Conservation (phyloP, 108 stramenopile genomes). For the Nannochloropsis granulata region DNA sequence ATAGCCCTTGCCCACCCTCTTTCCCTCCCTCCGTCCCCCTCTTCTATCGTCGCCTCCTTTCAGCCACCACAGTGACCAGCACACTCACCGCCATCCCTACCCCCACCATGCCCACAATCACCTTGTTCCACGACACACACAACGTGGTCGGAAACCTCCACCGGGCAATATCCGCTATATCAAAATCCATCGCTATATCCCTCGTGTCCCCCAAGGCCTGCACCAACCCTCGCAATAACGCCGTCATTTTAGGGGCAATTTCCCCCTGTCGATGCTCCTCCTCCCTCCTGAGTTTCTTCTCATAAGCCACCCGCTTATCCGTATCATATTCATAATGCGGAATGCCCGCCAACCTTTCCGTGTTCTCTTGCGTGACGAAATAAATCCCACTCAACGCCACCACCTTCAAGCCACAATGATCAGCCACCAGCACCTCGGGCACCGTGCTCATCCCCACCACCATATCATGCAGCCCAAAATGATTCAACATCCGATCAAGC, state of each 20-base stretch:
- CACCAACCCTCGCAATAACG: background rate
- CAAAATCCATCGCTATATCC: background rate
- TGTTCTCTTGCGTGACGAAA: background rate
- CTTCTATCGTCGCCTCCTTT: background rate
- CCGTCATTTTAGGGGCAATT: background rate
- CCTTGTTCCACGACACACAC: background rate
- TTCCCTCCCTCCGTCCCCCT: background rate
- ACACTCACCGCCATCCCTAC: background rate
- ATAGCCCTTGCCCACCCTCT: background rate
- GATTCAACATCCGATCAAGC: background rate
- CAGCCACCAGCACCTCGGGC: constrained; percentile 73
- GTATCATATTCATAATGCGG: background rate
- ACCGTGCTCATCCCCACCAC: constrained; percentile 71
- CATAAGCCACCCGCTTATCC: background rate
- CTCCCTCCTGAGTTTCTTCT: background rate
- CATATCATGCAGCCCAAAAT: constrained; percentile 2
- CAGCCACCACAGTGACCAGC: background rate
- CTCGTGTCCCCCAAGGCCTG: background rate
- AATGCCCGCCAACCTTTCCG: background rate
- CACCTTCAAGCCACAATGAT: constrained; percentile 68
- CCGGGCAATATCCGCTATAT: background rate
- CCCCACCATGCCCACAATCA: background rate
- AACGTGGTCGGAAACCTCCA: background rate
- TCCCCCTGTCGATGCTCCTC: background rate
- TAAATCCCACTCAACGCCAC: constrained; percentile 43